Conservation (phyloP, 495 filamentous ascomycete genomes). For the Penicillium herquei region DNA sequence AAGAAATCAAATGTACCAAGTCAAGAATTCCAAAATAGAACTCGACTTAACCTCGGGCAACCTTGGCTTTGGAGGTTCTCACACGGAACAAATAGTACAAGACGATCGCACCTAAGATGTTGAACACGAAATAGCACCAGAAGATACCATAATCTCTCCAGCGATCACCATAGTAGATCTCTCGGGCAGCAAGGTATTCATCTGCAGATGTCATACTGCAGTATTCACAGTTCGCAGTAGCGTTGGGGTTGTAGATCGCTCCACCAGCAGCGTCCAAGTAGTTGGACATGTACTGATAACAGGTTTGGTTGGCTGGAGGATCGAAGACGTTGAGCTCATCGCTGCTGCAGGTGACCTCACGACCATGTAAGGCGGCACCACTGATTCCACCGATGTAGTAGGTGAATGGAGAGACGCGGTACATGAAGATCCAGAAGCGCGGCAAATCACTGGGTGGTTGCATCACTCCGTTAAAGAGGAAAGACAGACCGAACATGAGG, state of each 20-base stretch:
- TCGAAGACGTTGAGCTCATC: slow-evolving; percentile 55
- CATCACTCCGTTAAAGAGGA: slow-evolving; percentile 59
- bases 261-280: slow-evolving; percentile 49
- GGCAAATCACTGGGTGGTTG: slow-evolving; percentile 56
- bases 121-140: slow-evolving; percentile 64
- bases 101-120: slow-evolving; percentile 57
- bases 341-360: slow-evolving; percentile 48
- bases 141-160: slow-evolving; percentile 67
- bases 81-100: slow-evolving; percentile 72
- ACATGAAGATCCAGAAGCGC: slow-evolving; percentile 77
- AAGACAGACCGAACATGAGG: slow-evolving; percentile 53
- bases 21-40: background rate
- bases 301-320: slow-evolving; percentile 50
- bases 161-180: slow-evolving; percentile 52
- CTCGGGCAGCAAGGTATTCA: slow-evolving; percentile 50
- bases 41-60: background rate
- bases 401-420: slow-evolving; percentile 65
- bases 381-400: slow-evolving; percentile 61
- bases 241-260: slow-evolving; percentile 48
- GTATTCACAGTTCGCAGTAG: slow-evolving; percentile 54
- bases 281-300: slow-evolving; percentile 50
- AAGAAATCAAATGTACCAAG: too few species aligned
- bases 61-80: slow-evolving; percentile 17
- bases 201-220: slow-evolving; percentile 59
- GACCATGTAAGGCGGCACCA: slow-evolving; percentile 54